A percentile compares a stretch with the other conserved stretches of the same genome.
Conservation (phyloP, 2,329 filamentous ascomycete genomes). For the Cytospora piceicola region DNA sequence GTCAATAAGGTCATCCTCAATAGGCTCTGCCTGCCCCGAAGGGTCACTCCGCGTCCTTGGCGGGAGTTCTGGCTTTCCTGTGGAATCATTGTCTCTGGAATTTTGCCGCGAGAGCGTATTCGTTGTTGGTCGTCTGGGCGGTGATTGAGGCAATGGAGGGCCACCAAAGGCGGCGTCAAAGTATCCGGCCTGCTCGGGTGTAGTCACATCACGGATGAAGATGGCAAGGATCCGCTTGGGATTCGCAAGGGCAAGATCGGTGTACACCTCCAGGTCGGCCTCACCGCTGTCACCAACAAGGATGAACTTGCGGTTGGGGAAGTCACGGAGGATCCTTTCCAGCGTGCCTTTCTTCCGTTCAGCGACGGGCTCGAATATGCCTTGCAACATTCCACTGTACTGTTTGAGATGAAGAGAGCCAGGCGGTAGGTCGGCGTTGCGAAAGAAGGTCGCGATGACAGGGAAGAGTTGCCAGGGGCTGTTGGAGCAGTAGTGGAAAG, state of each 20-base stretch:
- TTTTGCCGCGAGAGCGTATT: slow-evolving; percentile 30
- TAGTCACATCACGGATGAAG: slow-evolving; percentile 96
- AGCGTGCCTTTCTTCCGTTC: slow-evolving; percentile 91
- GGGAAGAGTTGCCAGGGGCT: slow-evolving; percentile 98
- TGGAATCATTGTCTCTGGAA: slow-evolving; percentile 31
- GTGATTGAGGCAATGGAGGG: slow-evolving; percentile 35
- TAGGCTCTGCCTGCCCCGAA: slow-evolving; percentile 40
- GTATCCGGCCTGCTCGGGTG: slow-evolving; percentile 71
- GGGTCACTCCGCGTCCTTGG: slow-evolving; percentile 37
- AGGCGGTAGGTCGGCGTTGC: slow-evolving; percentile 75
- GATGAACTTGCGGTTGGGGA: slow-evolving; percentile 86
- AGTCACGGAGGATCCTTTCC: slow-evolving; percentile 84
- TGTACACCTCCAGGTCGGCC: slow-evolving; percentile 96
- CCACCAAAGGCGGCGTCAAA: slow-evolving; percentile 66
- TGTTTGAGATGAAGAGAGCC: slow-evolving; percentile 96
- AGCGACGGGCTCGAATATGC: slow-evolving; percentile 95
- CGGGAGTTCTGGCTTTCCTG: slow-evolving; percentile 40
- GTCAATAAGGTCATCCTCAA: slow-evolving; percentile 65
- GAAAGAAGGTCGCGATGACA: slow-evolving; percentile 83
- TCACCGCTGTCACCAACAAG: slow-evolving; percentile 95
- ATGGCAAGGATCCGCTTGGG: slow-evolving; percentile 82
- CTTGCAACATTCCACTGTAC: slow-evolving; percentile 95
- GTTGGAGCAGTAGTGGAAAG: slow-evolving; percentile 98
- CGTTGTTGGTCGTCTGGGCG: slow-evolving; percentile 18
- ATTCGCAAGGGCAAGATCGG: slow-evolving; percentile 83